Conservation (phyloP, 2,329 filamentous ascomycete genomes). For the Epichloe sibirici region DNA sequence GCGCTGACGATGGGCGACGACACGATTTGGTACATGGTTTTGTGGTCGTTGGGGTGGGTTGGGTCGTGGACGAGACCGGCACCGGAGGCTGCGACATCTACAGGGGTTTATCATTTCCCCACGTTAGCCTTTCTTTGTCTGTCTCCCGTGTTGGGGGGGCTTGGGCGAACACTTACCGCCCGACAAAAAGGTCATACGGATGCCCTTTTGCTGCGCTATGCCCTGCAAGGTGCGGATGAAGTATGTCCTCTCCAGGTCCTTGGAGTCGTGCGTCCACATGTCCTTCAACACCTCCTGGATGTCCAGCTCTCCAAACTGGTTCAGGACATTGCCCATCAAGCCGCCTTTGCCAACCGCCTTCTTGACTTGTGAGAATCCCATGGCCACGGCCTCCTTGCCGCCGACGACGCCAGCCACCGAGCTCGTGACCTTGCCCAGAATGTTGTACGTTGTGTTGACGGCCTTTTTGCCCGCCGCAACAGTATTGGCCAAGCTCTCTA, state of each 20-base stretch:
- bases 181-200: conserved; percentile 94
- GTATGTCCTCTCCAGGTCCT: conserved; percentile 94
- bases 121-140: neutral
- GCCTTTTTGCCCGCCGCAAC: conserved; percentile 93
- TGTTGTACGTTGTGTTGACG: conserved; percentile 91
- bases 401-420: conserved; percentile 92
- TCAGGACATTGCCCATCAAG: conserved; percentile 89
- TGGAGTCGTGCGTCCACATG: conserved; percentile 96
- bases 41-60: conserved; percentile 80
- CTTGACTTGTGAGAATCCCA: conserved; percentile 90
- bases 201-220: conserved; percentile 86
- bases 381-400: conserved; percentile 82
- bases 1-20: conserved; percentile 85
- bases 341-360: conserved; percentile 92
- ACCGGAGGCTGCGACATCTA: conserved; percentile 78
- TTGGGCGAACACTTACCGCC: conserved; percentile 45
- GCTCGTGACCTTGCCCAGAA: conserved; percentile 88
- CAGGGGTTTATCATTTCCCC: neutral
- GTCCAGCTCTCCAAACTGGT: conserved; percentile 92
- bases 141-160: neutral
- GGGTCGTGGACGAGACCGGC: conserved; percentile 93
- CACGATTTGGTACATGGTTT: conserved; percentile 99
- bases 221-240: conserved; percentile 91
- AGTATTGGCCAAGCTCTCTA: conserved; percentile 83
- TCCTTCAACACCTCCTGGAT: conserved; percentile 89